Conservation (phyloP, 345 rosid species). For the Crucihimalaya himalaica region DNA sequence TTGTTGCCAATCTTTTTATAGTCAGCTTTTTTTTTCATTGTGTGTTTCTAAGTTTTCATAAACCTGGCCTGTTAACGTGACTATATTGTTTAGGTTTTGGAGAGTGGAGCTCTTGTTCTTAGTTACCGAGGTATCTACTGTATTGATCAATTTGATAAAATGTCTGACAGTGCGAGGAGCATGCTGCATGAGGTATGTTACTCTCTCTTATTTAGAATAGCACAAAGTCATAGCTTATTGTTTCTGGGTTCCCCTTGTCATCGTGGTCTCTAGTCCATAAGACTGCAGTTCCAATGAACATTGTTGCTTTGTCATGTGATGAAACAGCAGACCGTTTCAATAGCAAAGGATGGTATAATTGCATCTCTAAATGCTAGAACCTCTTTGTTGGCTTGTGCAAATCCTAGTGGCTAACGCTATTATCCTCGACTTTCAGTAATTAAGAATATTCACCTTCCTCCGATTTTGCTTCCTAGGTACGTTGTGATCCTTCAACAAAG, state of each 20-base stretch:
- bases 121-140: slow-evolving; percentile 96
- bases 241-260: background rate
- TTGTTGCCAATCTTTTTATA: slow-evolving; percentile 12
- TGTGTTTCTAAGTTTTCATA: slow-evolving; percentile 16
- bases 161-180: slow-evolving; percentile 98
- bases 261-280: background rate
- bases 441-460: too few relatives aligned
- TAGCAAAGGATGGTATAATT: slow-evolving; percentile 96
- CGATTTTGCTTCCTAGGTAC: too few relatives aligned
- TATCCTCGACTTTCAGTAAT: slow-evolving; percentile 88
- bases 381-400: slow-evolving; percentile 92
- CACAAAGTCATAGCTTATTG: background rate
- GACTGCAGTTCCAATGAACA: slow-evolving; percentile 13
- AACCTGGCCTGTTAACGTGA: slow-evolving; percentile 10
- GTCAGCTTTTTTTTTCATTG: background rate
- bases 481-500: too few relatives aligned
- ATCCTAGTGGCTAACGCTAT: slow-evolving; percentile 92
- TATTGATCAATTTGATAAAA: slow-evolving; percentile 96
- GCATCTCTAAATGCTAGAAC: slow-evolving; percentile 95
- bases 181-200: slow-evolving; percentile 88
- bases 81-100: slow-evolving; percentile 66
- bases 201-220: slow-evolving; percentile 2
- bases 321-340: slow-evolving; percentile 94
- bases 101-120: slow-evolving; percentile 97
- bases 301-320: slow-evolving; percentile 63